Percentiles rank a stretch among this genome's conserved stretches.
phyloP scores from a whole-genome alignment of 495 filamentous ascomycete species.

The Xylaria intraflava region DNA sequence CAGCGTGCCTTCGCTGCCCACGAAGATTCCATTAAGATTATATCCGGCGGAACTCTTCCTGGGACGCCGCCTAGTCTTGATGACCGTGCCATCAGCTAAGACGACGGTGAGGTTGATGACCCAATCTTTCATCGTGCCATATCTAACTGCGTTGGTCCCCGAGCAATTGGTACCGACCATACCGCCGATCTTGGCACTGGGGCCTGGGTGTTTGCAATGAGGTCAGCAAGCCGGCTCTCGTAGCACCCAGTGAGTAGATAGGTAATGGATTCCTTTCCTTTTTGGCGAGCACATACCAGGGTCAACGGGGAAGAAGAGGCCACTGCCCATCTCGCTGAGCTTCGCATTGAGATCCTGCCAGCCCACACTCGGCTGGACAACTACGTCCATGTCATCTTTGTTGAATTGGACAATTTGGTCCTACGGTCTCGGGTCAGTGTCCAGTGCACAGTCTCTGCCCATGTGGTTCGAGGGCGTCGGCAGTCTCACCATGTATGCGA shows the following conservation, averaged over 20 bases:
- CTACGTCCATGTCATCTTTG: constrained; percentile 83
- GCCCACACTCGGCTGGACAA: constrained; percentile 83
- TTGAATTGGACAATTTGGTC: constrained; percentile 72
- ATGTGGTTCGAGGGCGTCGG: too few relatives aligned
- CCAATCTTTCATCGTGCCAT: constrained; percentile 86
- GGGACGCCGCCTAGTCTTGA: constrained; percentile 68
- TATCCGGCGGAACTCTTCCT: constrained; percentile 77
- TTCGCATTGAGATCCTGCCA: constrained; percentile 85
- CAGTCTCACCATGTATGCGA: constrained; percentile 58
- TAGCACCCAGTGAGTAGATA: background rate
- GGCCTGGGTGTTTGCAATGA: constrained; percentile 28
- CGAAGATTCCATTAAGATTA: constrained; percentile 68
- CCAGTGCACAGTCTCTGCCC: background rate
- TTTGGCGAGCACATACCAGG: constrained; percentile 46
- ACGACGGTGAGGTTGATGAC: constrained; percentile 76
- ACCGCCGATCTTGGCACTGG: constrained; percentile 58
- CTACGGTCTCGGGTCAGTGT: background rate
- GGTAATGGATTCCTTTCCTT: constrained; percentile 27
- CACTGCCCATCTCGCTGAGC: constrained; percentile 58
- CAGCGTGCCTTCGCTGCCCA: constrained; percentile 73
- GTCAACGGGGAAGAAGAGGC: constrained; percentile 86
- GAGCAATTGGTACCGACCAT: constrained; percentile 80
- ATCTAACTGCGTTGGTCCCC: constrained; percentile 74
- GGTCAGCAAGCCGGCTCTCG: background rate
- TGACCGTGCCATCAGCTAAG: constrained; percentile 68